A percentile compares a stretch with the other conserved stretches of the same genome.
phyloP scores from a whole-genome alignment of 192 early-diverging fungal species.

The Geranomyces variabilis region DNA sequence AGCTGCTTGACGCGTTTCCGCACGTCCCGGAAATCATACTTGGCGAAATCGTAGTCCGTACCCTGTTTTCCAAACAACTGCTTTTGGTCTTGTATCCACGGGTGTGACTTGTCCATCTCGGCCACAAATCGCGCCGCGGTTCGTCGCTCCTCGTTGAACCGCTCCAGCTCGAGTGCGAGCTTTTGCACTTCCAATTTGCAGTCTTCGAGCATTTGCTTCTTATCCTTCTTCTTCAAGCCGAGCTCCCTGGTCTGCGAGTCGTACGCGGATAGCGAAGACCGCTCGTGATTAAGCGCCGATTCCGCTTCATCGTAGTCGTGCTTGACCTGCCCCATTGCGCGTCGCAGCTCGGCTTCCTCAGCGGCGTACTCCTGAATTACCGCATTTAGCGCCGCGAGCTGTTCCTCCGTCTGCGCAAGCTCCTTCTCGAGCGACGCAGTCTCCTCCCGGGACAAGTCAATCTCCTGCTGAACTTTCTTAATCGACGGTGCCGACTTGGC shows the following conservation, averaged over 20 bases:
- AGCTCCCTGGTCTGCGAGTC: slow-evolving; percentile 80
- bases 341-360: slow-evolving; percentile 36
- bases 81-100: slow-evolving; percentile 89
- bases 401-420: slow-evolving; percentile 17
- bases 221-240: slow-evolving; percentile 66
- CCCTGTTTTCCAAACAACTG: slow-evolving; percentile 85
- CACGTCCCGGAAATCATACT: slow-evolving; percentile 72
- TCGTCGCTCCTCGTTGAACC: slow-evolving; percentile 48
- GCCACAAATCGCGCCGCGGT: slow-evolving; percentile 24
- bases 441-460: slow-evolving; percentile 70
- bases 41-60: slow-evolving; percentile 83
- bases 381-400: slow-evolving; percentile 7
- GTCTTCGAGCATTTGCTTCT: slow-evolving; percentile 70
- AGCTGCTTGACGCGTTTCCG: slow-evolving; percentile 76
- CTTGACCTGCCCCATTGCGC: slow-evolving; percentile 46
- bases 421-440: slow-evolving; percentile 45
- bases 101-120: slow-evolving; percentile 35
- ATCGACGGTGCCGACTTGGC: slow-evolving; percentile 56
- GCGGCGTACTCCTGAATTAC: slow-evolving; percentile 8
- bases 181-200: slow-evolving; percentile 79
- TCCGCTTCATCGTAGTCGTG: slow-evolving; percentile 23
- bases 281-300: slow-evolving; percentile 48
- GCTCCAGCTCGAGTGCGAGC: slow-evolving; percentile 76
- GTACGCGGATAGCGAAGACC: slow-evolving; percentile 67
- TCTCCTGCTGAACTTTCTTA: slow-evolving; percentile 67